A percentile compares a stretch with the other conserved stretches of the same genome.
Evolutionary conservation across 129 eudicot genomes (phyloP).

Genomic region (Flaveria linearis): DNA sequence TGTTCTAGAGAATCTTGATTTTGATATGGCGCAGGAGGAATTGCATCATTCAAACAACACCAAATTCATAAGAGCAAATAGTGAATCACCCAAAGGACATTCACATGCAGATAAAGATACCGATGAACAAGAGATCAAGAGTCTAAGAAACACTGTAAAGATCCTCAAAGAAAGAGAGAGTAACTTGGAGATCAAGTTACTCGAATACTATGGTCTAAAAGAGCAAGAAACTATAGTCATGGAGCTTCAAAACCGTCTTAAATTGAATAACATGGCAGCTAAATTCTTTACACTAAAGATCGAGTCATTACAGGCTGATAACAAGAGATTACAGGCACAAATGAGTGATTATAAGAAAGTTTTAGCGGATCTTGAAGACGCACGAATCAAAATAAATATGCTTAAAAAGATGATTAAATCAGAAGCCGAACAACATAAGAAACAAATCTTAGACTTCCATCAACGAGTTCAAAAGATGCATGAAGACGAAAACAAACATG

Average conservation of each 20-base stretch:
- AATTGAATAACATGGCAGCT: slow-evolving; percentile 62
- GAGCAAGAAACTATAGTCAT: slow-evolving; percentile 78
- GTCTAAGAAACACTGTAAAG: slow-evolving; percentile 50
- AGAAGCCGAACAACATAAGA: slow-evolving; percentile 59
- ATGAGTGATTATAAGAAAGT: slow-evolving; percentile 58
- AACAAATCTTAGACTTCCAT: slow-evolving; percentile 54
- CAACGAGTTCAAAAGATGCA: slow-evolving; percentile 59
- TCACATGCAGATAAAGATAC: slow-evolving; percentile 35
- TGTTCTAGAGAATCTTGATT: neutral
- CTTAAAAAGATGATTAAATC: slow-evolving; percentile 57
- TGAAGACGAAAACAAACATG: slow-evolving; percentile 41
- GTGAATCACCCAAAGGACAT: slow-evolving; percentile 32
- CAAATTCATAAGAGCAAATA: neutral
- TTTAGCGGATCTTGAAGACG: slow-evolving; percentile 67
- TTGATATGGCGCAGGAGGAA: slow-evolving; percentile 41
- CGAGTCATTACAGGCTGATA: slow-evolving; percentile 70
- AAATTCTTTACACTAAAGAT: slow-evolving; percentile 59
- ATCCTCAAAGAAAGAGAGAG: slow-evolving; percentile 69
- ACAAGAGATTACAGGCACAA: slow-evolving; percentile 56
- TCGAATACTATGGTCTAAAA: slow-evolving; percentile 83
- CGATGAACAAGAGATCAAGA: slow-evolving; percentile 62
- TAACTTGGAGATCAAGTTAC: slow-evolving; percentile 65
- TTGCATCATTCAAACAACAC: slow-evolving; percentile 22
- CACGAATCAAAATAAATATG: slow-evolving; percentile 58
- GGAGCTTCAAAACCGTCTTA: slow-evolving; percentile 84